Percentiles rank a stretch among this genome's conserved stretches.
Conservation (phyloP, 2,329 filamentous ascomycete genomes). For the Diaporthe eres region DNA sequence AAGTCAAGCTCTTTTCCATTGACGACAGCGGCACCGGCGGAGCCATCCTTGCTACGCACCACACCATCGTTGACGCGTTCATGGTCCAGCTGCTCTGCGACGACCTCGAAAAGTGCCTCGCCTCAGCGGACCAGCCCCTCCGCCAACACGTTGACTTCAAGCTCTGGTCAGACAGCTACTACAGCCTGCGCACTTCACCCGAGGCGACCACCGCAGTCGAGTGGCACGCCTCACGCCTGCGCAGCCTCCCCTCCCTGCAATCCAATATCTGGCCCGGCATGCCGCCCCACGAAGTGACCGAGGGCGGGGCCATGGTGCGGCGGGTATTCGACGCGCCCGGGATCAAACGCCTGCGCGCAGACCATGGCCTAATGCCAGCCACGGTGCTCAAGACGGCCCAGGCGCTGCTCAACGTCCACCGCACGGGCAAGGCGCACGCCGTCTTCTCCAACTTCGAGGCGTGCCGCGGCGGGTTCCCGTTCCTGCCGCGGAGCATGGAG, state of each 20-base stretch:
- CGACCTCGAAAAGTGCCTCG: constrained; percentile 1
- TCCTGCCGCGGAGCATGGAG: neutral
- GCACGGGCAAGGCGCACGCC: neutral
- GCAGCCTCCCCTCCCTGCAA: neutral
- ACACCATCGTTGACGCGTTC: constrained; percentile 7
- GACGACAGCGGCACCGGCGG: neutral
- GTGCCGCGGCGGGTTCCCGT: constrained; percentile 4
- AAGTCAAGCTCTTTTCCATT: neutral
- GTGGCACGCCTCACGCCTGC: neutral
- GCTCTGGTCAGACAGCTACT: constrained; percentile 3
- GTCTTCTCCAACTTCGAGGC: constrained; percentile 17
- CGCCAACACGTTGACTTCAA: constrained; percentile 13
- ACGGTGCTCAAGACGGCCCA: constrained; percentile 1
- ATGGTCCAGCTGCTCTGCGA: constrained; percentile 13
- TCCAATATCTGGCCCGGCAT: neutral
- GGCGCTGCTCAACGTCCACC: neutral
- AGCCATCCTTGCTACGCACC: neutral
- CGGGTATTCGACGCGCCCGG: neutral
- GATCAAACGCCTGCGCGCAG: neutral
- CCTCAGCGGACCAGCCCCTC: neutral
- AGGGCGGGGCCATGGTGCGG: neutral
- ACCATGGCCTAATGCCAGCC: neutral
- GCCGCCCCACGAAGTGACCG: neutral
- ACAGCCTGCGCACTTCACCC: neutral
- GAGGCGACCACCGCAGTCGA: neutral